Base-by-base conservation (phyloP, 306 rosid genomes). In the Cucumis hystrix region DNA sequence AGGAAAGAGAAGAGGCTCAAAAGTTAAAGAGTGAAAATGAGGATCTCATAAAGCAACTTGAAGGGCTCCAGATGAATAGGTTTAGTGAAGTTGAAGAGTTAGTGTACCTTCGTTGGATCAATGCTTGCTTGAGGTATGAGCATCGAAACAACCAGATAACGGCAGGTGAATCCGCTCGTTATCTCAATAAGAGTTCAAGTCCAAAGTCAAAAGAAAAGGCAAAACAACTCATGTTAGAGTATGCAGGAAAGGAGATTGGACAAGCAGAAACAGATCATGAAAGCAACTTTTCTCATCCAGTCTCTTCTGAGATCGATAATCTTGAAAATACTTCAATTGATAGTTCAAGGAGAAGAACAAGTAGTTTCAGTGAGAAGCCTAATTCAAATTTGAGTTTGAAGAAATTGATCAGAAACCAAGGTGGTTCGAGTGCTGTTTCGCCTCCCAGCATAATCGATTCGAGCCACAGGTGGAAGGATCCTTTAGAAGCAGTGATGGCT, bases 61-160 rank as follows among this genome's bases (percentile, higher is more conserved):
- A 95, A 86, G 97, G 96, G 70, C 97, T 92, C 74, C 99, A 95
- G 83, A 86, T 92, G 83, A 92, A 92, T 60, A 84, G 97, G 71
- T 95, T 95, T 63, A 85, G 93, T 79, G 99, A 95, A 85, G 97
- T 95, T 68, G 99, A 95, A 89, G 97, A 95, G 85, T 89, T 95
- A 67, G 97, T 95, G 60, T 92, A 95, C 84, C 97, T 95, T 76
- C 96, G 99, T 60, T 95, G 99, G 99, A 92, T 92, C 79, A 95
- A 95, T 58, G 99, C 99, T 49, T 95, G 99, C 79, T 82, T 95
- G 88, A 88, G 97, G 80, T 95, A 74, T 79, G 99, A 95, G 80
- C 97, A 92, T 63, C 87, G 91, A 80, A 91, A 95, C 83, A 76
- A 88, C 67, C 83, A 89, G 76, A 79, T 92, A 81, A 91, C 96